A percentile compares a stretch with the other conserved stretches of the same genome.
Conservation (phyloP, 1,284 basidiomycete genomes). For the Xerocomus cyaneibrunnescens region DNA sequence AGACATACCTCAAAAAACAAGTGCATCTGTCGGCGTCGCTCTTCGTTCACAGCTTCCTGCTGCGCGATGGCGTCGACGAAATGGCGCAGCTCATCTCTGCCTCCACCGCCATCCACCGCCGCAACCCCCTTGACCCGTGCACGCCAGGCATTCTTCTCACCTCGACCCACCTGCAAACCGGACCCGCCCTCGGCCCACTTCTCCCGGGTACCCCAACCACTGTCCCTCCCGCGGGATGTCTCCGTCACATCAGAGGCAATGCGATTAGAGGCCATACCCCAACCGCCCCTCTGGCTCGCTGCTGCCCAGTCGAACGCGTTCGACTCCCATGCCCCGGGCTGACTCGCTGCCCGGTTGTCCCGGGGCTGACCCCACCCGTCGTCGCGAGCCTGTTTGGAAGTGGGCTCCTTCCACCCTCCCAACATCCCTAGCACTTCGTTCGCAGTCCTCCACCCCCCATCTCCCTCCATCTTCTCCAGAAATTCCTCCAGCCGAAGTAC, state of each 20-base stretch:
- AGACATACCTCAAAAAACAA: conserved; percentile 49
- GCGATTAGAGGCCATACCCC: conserved; percentile 15
- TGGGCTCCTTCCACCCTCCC: conserved; percentile 12
- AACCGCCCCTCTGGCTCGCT: conserved; percentile 5
- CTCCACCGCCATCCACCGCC: conserved; percentile 2
- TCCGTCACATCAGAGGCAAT: conserved; percentile 24
- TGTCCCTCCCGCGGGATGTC: conserved; percentile 16
- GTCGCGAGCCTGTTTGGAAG: conserved; percentile 4
- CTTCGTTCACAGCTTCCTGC: conserved; percentile 39
- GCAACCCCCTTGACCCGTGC: neutral
- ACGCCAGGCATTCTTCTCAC: conserved; percentile 2
- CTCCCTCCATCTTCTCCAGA: conserved; percentile 40
- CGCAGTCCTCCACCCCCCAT: conserved; percentile 31
- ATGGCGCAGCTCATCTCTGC: conserved; percentile 15
- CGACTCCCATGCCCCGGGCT: conserved; percentile 6
- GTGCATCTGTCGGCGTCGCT: conserved; percentile 46
- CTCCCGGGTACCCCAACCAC: conserved; percentile 22
- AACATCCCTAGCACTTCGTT: conserved; percentile 31
- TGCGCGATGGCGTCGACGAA: conserved; percentile 53
- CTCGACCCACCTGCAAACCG: neutral
- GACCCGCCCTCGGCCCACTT: conserved; percentile 14
- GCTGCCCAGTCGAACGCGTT: conserved; percentile 1
- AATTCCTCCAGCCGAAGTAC: conserved; percentile 50
- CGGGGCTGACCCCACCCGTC: conserved; percentile 12
- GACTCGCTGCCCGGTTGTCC: conserved; percentile 11